These are phyloP conservation scores for Grosmannia huntii DNA, from an alignment of 2,329 filamentous ascomycete species.

Conservation along the genomic window DNA sequence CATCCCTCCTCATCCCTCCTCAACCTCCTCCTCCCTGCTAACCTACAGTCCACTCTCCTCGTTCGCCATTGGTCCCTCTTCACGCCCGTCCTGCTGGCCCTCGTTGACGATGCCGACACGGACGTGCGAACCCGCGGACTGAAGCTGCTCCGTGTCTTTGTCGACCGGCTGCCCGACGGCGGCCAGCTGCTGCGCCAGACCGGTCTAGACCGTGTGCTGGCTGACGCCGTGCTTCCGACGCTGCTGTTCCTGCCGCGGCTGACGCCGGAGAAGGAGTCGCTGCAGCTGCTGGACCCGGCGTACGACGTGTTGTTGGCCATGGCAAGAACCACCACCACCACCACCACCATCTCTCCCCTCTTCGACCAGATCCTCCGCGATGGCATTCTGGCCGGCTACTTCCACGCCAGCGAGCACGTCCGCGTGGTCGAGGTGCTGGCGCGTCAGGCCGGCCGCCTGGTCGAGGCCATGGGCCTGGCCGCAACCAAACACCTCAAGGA, in stretches of 20 bases:
- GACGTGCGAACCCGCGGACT: slow-evolving; percentile 44
- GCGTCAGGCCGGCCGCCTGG: slow-evolving; percentile 30
- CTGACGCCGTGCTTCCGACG: slow-evolving; percentile 56
- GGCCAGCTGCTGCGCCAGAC: slow-evolving; percentile 22
- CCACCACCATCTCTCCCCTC: slow-evolving; percentile 15
- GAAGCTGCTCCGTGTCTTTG: slow-evolving; percentile 37
- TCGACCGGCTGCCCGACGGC: slow-evolving; percentile 36
- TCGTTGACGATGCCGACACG: slow-evolving; percentile 51
- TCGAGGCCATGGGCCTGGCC: slow-evolving; percentile 46
- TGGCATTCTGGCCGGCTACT: slow-evolving; percentile 40
- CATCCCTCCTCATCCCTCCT: too few species aligned
- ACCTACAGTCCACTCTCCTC: slow-evolving; percentile 21
- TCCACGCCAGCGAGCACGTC: slow-evolving; percentile 46
- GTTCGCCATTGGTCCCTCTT: slow-evolving; percentile 53
- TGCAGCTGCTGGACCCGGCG: slow-evolving; percentile 47
- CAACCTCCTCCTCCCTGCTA: not conserved
- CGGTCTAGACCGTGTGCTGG: slow-evolving; percentile 55
- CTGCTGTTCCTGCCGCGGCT: slow-evolving; percentile 66
- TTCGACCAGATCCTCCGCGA: slow-evolving; percentile 43
- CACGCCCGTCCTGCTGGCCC: slow-evolving; percentile 54
- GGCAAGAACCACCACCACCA: not conserved
- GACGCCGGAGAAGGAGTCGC: slow-evolving; percentile 60
- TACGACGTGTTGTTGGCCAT: slow-evolving; percentile 49
- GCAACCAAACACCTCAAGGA: slow-evolving; percentile 57
- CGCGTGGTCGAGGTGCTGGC: slow-evolving; percentile 45